Evolutionary conservation across 2,329 filamentous ascomycete species (phyloP).

Genomic region (Colletotrichum gigasporum): DNA sequence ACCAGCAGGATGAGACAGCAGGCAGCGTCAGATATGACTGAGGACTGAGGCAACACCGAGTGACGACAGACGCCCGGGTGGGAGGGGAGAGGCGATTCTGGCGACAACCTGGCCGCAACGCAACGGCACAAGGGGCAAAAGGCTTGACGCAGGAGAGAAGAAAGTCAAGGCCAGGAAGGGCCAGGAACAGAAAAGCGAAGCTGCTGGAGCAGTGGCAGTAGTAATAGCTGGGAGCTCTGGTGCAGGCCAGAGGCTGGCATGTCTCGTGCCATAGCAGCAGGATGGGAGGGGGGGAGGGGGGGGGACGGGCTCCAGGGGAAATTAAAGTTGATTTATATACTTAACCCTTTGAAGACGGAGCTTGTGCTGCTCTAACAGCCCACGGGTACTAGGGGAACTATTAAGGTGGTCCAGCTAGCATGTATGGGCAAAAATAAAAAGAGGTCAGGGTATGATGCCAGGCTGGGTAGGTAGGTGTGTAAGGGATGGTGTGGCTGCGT

Average conservation of each 20-base stretch:
- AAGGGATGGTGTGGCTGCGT: slow-evolving; percentile 15
- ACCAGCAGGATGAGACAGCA: slow-evolving; percentile 1
- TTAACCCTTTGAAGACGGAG: slow-evolving; percentile 37
- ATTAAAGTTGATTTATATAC: slow-evolving; percentile 52
- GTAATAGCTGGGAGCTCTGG: slow-evolving; percentile 40
- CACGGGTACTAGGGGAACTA: slow-evolving; percentile 16
- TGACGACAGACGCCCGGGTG: slow-evolving; percentile 15
- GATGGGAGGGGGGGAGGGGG: slow-evolving; percentile 47
- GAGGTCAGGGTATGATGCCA: slow-evolving; percentile 24
- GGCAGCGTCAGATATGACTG: slow-evolving; percentile 20
- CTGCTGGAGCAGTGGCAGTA: slow-evolving; percentile 31
- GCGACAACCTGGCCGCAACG: slow-evolving; percentile 7
- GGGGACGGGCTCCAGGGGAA: slow-evolving; percentile 38
- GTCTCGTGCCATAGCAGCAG: slow-evolving; percentile 53
- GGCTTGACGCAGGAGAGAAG: slow-evolving; percentile 11
- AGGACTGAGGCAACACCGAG: slow-evolving; percentile 19
- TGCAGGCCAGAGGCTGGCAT: slow-evolving; percentile 49
- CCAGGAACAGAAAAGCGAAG: slow-evolving; percentile 5
- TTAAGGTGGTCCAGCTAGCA: slow-evolving; percentile 13
- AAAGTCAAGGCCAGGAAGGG: slow-evolving; percentile 11
- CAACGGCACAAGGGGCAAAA: slow-evolving; percentile 6
- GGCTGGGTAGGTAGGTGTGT: slow-evolving; percentile 9
- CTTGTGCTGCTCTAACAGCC: slow-evolving; percentile 31
- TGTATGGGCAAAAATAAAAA: slow-evolving; percentile 11
- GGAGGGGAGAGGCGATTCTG: neutral